Evolutionary conservation across 345 rosid genomes (phyloP).

Genomic region (Aquilaria malaccensis): DNA sequence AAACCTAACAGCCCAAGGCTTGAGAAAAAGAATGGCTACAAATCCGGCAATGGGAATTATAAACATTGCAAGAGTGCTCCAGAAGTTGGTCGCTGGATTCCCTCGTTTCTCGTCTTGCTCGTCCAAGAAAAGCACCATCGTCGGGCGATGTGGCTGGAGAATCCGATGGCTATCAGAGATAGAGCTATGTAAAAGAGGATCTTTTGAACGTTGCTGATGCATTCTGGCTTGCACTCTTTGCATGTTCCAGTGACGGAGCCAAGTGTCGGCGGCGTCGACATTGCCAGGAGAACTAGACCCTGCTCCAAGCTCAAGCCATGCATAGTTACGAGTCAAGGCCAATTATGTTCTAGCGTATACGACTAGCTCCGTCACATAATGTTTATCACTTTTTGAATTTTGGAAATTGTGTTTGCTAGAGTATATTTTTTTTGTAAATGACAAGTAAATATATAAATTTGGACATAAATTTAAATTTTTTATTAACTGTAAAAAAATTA

Average conservation of each 20-base stretch:
- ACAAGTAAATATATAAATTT: too few relatives aligned
- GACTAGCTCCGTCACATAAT: too few relatives aligned
- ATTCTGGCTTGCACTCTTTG: constrained; percentile 10
- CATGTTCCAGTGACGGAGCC: constrained; percentile 8
- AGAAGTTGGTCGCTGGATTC: too few relatives aligned
- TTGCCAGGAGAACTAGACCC: constrained; percentile 16
- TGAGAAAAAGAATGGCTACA: constrained; percentile 15
- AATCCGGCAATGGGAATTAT: constrained; percentile 1
- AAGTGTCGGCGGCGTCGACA: constrained; percentile 13
- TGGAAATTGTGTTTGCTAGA: too few relatives aligned
- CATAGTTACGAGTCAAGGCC: too few relatives aligned
- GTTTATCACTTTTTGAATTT: too few relatives aligned
- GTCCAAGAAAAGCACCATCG: constrained; percentile 5
- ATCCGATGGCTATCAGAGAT: constrained; percentile 12
- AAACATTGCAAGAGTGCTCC: too few relatives aligned
- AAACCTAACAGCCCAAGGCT: constrained; percentile 29
- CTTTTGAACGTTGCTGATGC: constrained; percentile 14
- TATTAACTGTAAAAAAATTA: too few relatives aligned
- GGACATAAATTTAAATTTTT: too few relatives aligned
- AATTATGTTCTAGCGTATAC: too few relatives aligned
- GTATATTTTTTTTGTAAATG: too few relatives aligned
- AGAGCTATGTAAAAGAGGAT: constrained; percentile 18
- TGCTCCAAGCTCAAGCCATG: background rate
- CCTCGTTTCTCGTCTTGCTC: background rate
- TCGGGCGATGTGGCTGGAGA: constrained; percentile 4